Percentiles rank a stretch among this genome's conserved stretches.
phyloP scores from a whole-genome alignment of 352 stramenopile genomes.

The Phytophthora agathidicida region DNA sequence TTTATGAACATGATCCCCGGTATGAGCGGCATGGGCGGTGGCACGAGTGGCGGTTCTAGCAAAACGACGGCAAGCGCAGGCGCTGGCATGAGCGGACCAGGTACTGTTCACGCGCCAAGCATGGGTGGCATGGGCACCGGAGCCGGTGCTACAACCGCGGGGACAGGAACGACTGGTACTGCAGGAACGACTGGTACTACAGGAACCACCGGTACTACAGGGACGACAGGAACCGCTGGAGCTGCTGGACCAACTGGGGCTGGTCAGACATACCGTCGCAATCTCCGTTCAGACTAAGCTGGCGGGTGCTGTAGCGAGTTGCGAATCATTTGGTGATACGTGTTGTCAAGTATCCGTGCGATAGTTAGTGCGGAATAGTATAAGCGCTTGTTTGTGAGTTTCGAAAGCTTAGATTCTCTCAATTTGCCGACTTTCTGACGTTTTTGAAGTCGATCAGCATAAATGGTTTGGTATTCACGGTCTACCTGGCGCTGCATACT shows the following conservation, averaged over 20 bases:
- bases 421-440: too few species aligned
- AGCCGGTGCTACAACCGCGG: not conserved
- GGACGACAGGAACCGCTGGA: not conserved
- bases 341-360: too few species aligned
- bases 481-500: too few species aligned
- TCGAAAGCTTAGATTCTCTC: too few species aligned
- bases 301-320: too few species aligned
- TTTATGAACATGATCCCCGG: slow-evolving; percentile 1
- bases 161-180: not conserved
- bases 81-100: slow-evolving; percentile 3
- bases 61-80: not conserved
- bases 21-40: slow-evolving; percentile 1
- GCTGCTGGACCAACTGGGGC: not conserved
- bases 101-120: slow-evolving; percentile 4
- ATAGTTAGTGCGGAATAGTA: too few species aligned
- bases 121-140: slow-evolving; percentile 4
- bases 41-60: not conserved
- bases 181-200: not conserved
- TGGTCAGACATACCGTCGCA: slow-evolving; percentile 1
- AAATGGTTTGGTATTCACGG: too few species aligned
- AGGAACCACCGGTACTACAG: not conserved
- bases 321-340: too few species aligned
- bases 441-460: too few species aligned
- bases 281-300: slow-evolving; percentile 1
- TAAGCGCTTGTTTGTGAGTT: too few species aligned